Evolutionary conservation across 805 yeast genomes (phyloP).

Genomic region (Suhomyces pyralidae): DNA sequence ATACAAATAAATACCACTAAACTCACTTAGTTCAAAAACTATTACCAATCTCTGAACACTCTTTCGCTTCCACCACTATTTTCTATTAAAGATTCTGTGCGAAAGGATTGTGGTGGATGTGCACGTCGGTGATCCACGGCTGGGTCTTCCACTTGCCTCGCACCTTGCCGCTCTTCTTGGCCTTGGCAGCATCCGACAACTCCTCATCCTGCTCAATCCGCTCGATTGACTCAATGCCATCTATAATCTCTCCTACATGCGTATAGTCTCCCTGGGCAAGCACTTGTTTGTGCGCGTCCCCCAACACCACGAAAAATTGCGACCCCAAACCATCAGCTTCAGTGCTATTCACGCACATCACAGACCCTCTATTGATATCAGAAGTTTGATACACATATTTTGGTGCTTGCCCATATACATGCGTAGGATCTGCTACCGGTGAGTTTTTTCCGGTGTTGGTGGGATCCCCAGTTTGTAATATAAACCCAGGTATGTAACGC

Average conservation of each 20-base stretch:
- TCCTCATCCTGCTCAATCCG: conserved; percentile 10
- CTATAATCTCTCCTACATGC: conserved; percentile 15
- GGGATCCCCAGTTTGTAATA: conserved; percentile 22
- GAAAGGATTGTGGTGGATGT: conserved; percentile 15
- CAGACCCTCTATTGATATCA: conserved; percentile 12
- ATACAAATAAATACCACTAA: too few relatives aligned
- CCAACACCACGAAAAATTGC: conserved; percentile 18
- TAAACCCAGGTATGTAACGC: conserved; percentile 17
- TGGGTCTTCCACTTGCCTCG: conserved; percentile 16
- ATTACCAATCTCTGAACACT: too few relatives aligned
- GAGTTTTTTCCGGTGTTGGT: conserved; percentile 14
- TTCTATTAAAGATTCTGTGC: neutral
- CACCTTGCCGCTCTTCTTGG: conserved; percentile 16
- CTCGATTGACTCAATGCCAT: conserved; percentile 16
- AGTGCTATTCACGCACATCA: conserved; percentile 10
- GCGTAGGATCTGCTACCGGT: conserved; percentile 8
- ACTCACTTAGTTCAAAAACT: too few relatives aligned
- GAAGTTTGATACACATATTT: neutral
- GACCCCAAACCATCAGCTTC: conserved; percentile 14
- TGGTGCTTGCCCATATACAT: neutral
- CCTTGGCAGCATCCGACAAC: conserved; percentile 4
- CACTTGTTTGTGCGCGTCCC: conserved; percentile 8
- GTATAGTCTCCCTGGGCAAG: conserved; percentile 12
- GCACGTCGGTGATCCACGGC: conserved; percentile 12
- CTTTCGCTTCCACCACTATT: too few relatives aligned